phyloP scores from a whole-genome alignment of 257 asterid genomes.

The Vinca minor region DNA sequence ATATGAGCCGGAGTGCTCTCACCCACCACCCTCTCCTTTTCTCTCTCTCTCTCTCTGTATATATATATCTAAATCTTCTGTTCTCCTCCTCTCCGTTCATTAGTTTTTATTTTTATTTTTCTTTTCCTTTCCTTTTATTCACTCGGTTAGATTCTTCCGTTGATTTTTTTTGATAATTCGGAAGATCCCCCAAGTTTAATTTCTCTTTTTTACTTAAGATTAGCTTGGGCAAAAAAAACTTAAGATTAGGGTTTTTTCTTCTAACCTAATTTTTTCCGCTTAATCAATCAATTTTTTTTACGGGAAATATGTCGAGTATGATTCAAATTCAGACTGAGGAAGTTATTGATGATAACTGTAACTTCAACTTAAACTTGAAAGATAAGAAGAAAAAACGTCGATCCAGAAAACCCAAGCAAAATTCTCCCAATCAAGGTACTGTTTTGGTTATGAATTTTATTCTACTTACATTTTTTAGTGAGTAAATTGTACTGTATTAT shows the following conservation, averaged over 20 bases:
- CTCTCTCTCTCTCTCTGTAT: neutral
- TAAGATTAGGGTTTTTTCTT: conserved; percentile 7
- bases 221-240: too few species aligned
- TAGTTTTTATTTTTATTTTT: neutral
- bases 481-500: neutral
- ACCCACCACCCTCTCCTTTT: neutral
- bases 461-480: too few species aligned
- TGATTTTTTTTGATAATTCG: conserved; percentile 20
- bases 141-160: conserved; percentile 20
- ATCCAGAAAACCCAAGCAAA: conserved; percentile 42
- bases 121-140: conserved; percentile 2
- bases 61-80: neutral
- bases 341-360: conserved; percentile 8
- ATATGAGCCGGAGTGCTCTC: too few species aligned
- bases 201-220: neutral
- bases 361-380: neutral
- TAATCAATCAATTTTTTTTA: neutral
- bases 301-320: conserved; percentile 4
- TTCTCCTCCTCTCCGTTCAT: neutral
- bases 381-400: conserved; percentile 47
- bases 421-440: conserved; percentile 25
- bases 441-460: neutral
- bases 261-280: neutral
- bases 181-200: conserved; percentile 19
- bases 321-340: conserved; percentile 13